A percentile compares a stretch with the other conserved stretches of the same genome.
phyloP scores from a whole-genome alignment of 1,139 yeast species.

The Pichia terricola region DNA sequence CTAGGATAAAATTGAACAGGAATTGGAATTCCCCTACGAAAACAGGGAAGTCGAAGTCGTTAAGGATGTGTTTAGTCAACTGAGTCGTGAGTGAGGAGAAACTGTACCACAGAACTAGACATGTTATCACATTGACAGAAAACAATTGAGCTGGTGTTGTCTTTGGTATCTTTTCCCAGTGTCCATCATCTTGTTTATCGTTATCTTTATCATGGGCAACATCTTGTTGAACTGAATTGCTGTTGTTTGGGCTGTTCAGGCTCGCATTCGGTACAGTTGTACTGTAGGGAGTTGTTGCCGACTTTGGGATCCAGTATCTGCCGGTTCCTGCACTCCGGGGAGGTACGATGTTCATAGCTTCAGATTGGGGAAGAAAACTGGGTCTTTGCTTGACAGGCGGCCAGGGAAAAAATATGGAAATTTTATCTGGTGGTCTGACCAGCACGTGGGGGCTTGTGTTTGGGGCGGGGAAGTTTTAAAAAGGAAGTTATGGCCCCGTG shows the following conservation, averaged over 20 bases:
- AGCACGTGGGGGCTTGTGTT: too few relatives aligned
- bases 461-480: too few relatives aligned
- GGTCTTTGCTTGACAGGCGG: too few relatives aligned
- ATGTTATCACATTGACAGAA: conserved; percentile 1
- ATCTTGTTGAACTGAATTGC: not conserved
- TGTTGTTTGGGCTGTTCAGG: not conserved
- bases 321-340: not conserved
- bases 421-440: too few relatives aligned
- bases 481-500: too few relatives aligned
- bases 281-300: not conserved
- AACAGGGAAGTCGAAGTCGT: conserved; percentile 38
- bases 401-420: too few relatives aligned
- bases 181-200: not conserved
- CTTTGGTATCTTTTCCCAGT: too few relatives aligned
- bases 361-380: too few relatives aligned
- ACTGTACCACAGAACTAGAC: conserved; percentile 30
- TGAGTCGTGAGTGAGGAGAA: conserved; percentile 42
- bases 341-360: too few relatives aligned
- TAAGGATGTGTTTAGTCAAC: conserved; percentile 34
- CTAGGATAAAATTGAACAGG: conserved; percentile 30
- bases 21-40: conserved; percentile 44
- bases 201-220: not conserved
- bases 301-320: not conserved
- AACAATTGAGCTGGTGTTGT: conserved; percentile 1
- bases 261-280: not conserved